Conservation (phyloP, 768 basidiomycete species). For the Tylopilus balloui region DNA sequence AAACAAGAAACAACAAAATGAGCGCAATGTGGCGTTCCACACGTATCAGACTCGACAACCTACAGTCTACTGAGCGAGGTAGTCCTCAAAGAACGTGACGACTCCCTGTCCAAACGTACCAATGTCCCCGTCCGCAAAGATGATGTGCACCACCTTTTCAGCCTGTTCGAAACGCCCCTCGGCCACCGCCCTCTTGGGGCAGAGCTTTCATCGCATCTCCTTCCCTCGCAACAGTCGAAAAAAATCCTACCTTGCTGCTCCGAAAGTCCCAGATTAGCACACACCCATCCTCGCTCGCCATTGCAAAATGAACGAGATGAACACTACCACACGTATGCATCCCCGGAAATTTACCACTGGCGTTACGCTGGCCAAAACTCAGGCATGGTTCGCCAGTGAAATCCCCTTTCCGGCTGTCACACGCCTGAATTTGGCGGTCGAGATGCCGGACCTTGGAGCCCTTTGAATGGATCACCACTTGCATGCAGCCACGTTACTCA, state of each 20-base stretch:
- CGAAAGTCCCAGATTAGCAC: conserved; percentile 50
- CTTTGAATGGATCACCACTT: conserved; percentile 10
- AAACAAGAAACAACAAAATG: conserved; percentile 23
- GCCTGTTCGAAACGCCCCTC: conserved; percentile 30
- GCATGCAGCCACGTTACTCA: conserved; percentile 26
- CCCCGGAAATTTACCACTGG: conserved; percentile 19
- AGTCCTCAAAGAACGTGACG: conserved; percentile 38
- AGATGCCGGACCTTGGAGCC: conserved; percentile 43
- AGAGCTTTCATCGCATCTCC: conserved; percentile 19
- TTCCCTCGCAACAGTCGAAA: conserved; percentile 7
- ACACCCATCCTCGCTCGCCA: conserved; percentile 41
- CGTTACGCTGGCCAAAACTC: conserved; percentile 41
- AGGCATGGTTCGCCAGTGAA: conserved; percentile 40
- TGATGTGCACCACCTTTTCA: conserved; percentile 37
- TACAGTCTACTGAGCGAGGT: conserved; percentile 21
- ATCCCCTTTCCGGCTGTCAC: conserved; percentile 39
- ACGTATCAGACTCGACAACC: conserved; percentile 6
- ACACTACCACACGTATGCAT: conserved; percentile 39
- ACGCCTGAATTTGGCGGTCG: conserved; percentile 47
- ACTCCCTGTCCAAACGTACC: conserved; percentile 38
- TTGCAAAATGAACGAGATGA: conserved; percentile 40
- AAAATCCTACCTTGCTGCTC: conserved; percentile 38
- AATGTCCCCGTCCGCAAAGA: conserved; percentile 37
- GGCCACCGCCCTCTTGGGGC: conserved; percentile 35
- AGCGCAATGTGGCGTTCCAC: conserved; percentile 13